Evolutionary conservation across 352 stramenopile genomes (phyloP).

Genomic region (Globisporangium carolinianum): DNA sequence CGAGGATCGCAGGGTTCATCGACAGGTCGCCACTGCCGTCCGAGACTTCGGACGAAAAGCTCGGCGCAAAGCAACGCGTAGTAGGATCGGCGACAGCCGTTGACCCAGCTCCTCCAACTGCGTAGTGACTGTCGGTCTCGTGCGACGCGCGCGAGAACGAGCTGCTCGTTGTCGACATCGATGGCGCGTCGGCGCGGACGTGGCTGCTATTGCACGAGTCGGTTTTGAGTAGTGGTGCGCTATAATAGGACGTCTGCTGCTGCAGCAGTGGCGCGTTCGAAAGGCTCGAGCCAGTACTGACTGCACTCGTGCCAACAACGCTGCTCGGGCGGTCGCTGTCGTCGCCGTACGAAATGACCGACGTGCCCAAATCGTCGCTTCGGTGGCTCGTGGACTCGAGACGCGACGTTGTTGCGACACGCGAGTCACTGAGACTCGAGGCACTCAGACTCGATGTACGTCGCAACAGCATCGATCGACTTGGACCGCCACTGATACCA

Average conservation of each 20-base stretch:
- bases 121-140: conserved; percentile 10
- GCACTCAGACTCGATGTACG: conserved; percentile 10
- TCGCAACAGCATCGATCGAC: background rate
- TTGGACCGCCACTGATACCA: background rate
- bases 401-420: conserved; percentile 8
- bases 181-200: conserved; percentile 14
- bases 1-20: conserved; percentile 44
- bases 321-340: conserved; percentile 12
- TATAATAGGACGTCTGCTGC: conserved; percentile 18
- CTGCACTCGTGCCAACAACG: conserved; percentile 11
- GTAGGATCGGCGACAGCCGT: background rate
- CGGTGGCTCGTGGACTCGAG: conserved; percentile 9
- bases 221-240: conserved; percentile 5
- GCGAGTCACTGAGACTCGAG: conserved; percentile 11
- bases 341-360: conserved; percentile 12
- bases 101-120: too few relatives aligned
- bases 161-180: conserved; percentile 55
- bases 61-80: conserved; percentile 7
- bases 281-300: conserved; percentile 14
- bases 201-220: background rate
- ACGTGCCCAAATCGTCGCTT: too few relatives aligned
- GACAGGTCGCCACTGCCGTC: conserved; percentile 37
- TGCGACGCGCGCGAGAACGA: conserved; percentile 37
- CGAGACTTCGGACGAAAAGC: conserved; percentile 36
- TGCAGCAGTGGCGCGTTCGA: background rate